Evolutionary conservation across 352 stramenopile genomes (phyloP), one percentile per base, ranked within the genome.

Genomic region (Phytophthora citricola): DNA sequence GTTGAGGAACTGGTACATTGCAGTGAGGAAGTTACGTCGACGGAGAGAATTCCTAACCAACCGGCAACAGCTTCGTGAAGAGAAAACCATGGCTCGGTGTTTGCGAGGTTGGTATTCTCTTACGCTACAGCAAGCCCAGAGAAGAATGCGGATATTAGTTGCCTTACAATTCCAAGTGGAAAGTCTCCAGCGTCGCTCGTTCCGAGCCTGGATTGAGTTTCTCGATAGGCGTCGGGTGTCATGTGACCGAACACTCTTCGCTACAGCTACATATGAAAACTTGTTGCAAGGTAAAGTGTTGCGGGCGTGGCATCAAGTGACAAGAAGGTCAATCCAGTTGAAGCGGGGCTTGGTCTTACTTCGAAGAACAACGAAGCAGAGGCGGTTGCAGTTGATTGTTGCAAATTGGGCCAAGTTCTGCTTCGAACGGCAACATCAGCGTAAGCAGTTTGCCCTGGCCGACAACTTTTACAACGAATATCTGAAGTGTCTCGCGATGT

Each of bases 1-100:
- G 3, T 10, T 88, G 15, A 24, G 71, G 15, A 29, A 49, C 9
- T 88, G 76, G 79, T 73, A 75, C 44, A 27, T 69, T 5, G 52
- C 45, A n/a, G 55, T 24, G 27, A 45, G 59, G 56, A 54, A 36
- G 20, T 38, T 36, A 40, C 69, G 51, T 62, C 71, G 53, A 5
- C 52, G 66, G 31, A 34, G 0, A 36, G 48, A 64, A 27, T 63
- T 78, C 6, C 36, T 80, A 17, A 9, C 15, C 1, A 38, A 57
- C 34, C 54, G 63, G 4, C 51, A 57, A 4, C 55, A 72, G 6
- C n/a, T 58, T 45, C 63, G 40, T 26, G 41, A 59, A 1, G 22
- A 57, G 2, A 44, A 48, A 58, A 12, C 20, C 11, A 39, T 58
- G 10, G 38, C 36, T 6, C 39, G 24, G 50, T 68, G 32, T 15